These are phyloP conservation scores for Macrolepiota dolichaula DNA, from an alignment of 768 basidiomycete genomes.

Conservation along the genomic window DNA sequence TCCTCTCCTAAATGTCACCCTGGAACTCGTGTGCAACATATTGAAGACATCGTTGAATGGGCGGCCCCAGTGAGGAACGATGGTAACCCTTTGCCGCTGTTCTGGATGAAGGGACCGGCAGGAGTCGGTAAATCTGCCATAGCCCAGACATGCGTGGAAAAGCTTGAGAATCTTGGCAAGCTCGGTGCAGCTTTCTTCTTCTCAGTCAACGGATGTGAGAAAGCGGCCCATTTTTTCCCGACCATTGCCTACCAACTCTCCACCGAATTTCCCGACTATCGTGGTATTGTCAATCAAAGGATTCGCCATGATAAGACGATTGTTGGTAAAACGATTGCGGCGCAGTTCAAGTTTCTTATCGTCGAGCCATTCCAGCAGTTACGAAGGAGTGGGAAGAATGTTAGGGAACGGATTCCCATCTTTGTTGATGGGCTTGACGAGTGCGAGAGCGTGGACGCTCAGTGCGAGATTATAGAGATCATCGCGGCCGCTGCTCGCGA, in stretches of 20 bases:
- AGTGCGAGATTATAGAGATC: constrained; percentile 1
- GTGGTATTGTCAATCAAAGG: neutral
- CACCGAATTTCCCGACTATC: neutral
- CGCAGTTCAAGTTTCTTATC: neutral
- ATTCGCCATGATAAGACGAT: neutral
- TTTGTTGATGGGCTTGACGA: constrained; percentile 5
- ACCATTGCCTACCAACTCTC: constrained; percentile 11
- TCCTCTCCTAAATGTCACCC: neutral
- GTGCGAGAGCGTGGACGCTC: neutral
- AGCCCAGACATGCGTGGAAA: constrained; percentile 1
- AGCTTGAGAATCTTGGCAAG: neutral
- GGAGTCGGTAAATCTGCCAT: neutral
- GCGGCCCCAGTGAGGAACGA: neutral
- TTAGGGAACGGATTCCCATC: neutral
- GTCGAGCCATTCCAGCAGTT: neutral
- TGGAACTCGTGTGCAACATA: constrained; percentile 2
- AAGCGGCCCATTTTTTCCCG: neutral
- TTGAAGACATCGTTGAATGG: constrained; percentile 8
- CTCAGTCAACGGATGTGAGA: neutral
- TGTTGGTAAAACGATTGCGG: neutral
- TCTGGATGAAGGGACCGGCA: constrained; percentile 2
- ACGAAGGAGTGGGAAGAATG: neutral
- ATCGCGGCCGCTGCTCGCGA: neutral
- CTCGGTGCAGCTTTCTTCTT: neutral
- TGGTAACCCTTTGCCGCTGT: neutral